Base-by-base conservation (phyloP, 306 rosid genomes). In the Lablab purpureus region DNA sequence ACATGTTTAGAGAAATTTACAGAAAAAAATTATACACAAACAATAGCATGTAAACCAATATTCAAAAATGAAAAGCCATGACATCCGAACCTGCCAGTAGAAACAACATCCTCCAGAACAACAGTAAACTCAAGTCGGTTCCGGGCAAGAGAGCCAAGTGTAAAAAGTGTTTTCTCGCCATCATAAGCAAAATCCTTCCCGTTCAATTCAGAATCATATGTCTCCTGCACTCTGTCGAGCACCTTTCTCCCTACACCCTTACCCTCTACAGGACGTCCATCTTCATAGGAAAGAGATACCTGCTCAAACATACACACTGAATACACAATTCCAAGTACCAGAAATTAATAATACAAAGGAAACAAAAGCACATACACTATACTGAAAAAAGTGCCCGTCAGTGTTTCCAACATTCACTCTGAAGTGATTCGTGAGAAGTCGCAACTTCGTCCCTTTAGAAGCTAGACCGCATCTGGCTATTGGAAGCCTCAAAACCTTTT, bases 141-240 rank as follows among this genome's bases (percentile, higher is more conserved):
- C 3, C 91, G 81, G 0, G 97, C 94, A 41, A 96, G 93, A 7
- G 98, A 79, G 5, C 99, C 98, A 14, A 96, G 80, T 2, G 99
- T 96, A 64, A 96, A 96, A 76, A 96, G 23, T 37, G 97, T 96
- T 63, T 95, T 93, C 10, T 93, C 99, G 0, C 99, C 99, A 34
- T 96, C 99, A 54, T 96, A 96, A 1, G 99, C 99, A 27, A 96
- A 90, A 59, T 90, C 86, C 77, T 93, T 96, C 19, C 95, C 98
- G 23, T 87, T 88, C 51, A 96, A 62, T 75, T 91, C 96, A 4
- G 88, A 74, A n/a, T 64, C 75, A 69, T 96, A 96, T 0, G 99
- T 96, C 40, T 91, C 93, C 59, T 93, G 92, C 19, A 96, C 92
- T 76, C 84, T 88, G 50, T 91, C 99, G 0, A 95, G 71, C 4